These are phyloP conservation scores for Lathyrus sativus DNA, from an alignment of 306 rosid genomes.

Conservation along the genomic window DNA sequence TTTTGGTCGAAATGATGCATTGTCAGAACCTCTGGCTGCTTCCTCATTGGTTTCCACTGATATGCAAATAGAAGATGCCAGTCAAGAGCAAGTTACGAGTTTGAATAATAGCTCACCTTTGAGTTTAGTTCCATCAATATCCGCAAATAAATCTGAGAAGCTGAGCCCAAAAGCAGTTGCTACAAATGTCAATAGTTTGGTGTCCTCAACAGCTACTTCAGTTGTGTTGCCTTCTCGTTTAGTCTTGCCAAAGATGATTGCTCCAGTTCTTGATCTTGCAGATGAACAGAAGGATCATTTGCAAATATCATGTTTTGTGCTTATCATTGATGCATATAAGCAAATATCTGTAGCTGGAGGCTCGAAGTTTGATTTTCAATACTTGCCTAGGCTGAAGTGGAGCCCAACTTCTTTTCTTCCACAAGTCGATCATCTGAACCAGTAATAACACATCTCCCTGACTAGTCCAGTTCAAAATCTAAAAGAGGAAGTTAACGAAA, in stretches of 20 bases:
- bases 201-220: slow-evolving; percentile 83
- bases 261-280: slow-evolving; percentile 85
- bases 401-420: too few relatives aligned
- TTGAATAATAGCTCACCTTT: slow-evolving; percentile 55
- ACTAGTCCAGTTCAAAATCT: too few relatives aligned
- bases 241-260: slow-evolving; percentile 88
- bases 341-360: slow-evolving; percentile 78
- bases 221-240: slow-evolving; percentile 60
- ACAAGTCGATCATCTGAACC: too few relatives aligned
- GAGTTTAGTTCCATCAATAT: slow-evolving; percentile 65
- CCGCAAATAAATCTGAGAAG: slow-evolving; percentile 86
- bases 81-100: slow-evolving; percentile 68
- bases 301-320: slow-evolving; percentile 72
- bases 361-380: slow-evolving; percentile 67
- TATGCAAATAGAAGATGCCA: slow-evolving; percentile 58
- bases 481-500: too few relatives aligned
- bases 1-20: slow-evolving; percentile 56
- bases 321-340: slow-evolving; percentile 76
- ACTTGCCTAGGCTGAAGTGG: too few relatives aligned
- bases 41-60: slow-evolving; percentile 65
- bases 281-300: slow-evolving; percentile 85
- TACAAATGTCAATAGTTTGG: slow-evolving; percentile 69
- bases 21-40: slow-evolving; percentile 56
- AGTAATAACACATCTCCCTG: too few relatives aligned
- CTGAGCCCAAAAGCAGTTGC: slow-evolving; percentile 77